A percentile compares a stretch with the other conserved stretches of the same genome.
phyloP scores from a whole-genome alignment of 306 rosid species.

The cucumber (Cucumis sativus) region DNA sequence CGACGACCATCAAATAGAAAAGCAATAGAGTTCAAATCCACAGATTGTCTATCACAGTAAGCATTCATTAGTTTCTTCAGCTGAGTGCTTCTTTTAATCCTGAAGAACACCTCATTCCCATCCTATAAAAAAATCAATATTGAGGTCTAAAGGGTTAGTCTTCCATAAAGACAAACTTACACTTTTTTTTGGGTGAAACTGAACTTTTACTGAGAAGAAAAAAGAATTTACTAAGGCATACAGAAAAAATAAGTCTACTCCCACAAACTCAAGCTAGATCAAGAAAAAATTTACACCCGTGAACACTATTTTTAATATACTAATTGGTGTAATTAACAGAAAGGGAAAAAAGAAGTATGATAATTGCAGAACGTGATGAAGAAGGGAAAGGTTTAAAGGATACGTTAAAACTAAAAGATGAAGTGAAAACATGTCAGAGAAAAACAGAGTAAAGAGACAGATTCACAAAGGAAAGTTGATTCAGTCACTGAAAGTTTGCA shows the following conservation, averaged over 20 bases:
- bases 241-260: not conserved
- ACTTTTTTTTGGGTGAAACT: not conserved
- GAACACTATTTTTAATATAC: not conserved
- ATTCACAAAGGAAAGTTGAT: not conserved
- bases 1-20: conserved; percentile 62
- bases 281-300: not conserved
- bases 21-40: conserved; percentile 34
- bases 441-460: not conserved
- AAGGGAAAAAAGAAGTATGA: not conserved
- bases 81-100: conserved; percentile 59
- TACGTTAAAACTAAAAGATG: not conserved
- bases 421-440: not conserved
- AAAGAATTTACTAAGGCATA: not conserved
- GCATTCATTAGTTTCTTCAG: conserved; percentile 73
- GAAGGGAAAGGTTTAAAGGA: not conserved
- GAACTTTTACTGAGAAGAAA: not conserved
- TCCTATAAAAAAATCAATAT: conserved; percentile 20
- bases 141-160: not conserved
- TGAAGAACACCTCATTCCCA: conserved; percentile 49
- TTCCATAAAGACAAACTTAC: not conserved
- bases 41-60: conserved; percentile 60
- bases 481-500: not conserved
- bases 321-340: not conserved
- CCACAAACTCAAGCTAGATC: not conserved
- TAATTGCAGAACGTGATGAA: not conserved